These are phyloP conservation scores for Ophiostoma angusticollis DNA, from an alignment of 2,329 filamentous ascomycete genomes.

Conservation along the genomic window DNA sequence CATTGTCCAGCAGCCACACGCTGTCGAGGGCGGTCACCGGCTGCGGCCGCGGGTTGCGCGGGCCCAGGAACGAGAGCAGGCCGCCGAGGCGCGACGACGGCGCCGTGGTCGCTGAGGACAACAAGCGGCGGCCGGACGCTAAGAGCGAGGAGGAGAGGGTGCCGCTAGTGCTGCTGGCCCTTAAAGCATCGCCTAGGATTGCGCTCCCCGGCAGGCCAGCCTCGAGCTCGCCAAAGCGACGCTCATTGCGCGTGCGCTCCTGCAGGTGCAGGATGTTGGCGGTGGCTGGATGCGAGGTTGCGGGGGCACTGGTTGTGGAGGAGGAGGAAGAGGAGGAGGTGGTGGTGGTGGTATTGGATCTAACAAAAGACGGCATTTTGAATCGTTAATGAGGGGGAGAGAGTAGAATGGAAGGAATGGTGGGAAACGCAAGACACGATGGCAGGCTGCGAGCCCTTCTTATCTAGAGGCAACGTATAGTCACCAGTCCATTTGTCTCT, in stretches of 20 bases:
- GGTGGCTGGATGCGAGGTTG: constrained; percentile 1
- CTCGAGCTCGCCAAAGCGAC: constrained; percentile 38
- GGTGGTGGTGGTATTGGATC: no score
- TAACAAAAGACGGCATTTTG: no score
- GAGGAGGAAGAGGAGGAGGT: no score
- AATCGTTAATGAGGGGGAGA: no score
- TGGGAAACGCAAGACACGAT: no score
- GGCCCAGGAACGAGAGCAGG: constrained; percentile 37
- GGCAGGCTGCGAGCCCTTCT: no score
- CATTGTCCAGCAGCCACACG: constrained; percentile 87
- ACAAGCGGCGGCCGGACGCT: not conserved
- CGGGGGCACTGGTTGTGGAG: not conserved
- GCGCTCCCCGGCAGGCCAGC: constrained; percentile 27
- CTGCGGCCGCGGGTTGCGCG: constrained; percentile 44
- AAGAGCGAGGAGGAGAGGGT: not conserved
- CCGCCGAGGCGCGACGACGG: constrained; percentile 20
- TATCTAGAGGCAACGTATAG: no score
- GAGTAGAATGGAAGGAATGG: no score
- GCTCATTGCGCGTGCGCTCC: constrained; percentile 33
- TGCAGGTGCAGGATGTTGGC: constrained; percentile 29
- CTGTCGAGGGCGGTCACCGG: constrained; percentile 52
- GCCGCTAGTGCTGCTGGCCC: not conserved
- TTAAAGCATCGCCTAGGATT: constrained; percentile 17
- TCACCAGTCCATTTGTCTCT: no score
- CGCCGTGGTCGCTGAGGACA: not conserved